Percentiles rank a stretch among this genome's conserved stretches.
Conservation (phyloP, 805 yeast species). For the Metschnikowia dekortorum region DNA sequence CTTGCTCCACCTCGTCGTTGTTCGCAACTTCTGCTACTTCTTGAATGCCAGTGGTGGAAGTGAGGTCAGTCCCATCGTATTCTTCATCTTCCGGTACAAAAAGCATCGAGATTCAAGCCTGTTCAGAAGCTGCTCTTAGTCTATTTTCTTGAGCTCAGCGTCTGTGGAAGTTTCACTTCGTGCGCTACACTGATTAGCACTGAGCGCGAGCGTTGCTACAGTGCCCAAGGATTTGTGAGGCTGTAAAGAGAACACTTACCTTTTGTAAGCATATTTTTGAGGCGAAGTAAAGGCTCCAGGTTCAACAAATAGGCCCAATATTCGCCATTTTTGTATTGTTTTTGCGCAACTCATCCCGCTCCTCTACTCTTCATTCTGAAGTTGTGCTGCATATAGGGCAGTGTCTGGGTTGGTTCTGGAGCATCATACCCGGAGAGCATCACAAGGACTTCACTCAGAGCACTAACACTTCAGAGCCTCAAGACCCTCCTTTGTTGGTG, state of each 20-base stretch:
- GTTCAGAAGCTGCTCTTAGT: neutral
- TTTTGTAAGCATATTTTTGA: neutral
- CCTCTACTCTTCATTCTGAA: too few relatives aligned
- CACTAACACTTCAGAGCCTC: neutral
- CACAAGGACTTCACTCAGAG: neutral
- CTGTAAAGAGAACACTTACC: neutral
- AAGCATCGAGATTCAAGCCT: slow-evolving; percentile 21
- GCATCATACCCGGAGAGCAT: neutral
- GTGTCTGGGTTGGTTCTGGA: neutral
- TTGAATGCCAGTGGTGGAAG: neutral
- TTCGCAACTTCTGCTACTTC: neutral
- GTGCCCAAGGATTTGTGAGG: neutral
- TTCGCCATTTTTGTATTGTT: too few relatives aligned
- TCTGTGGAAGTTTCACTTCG: neutral
- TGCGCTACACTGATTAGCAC: neutral
- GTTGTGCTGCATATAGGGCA: neutral
- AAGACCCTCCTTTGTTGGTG: neutral
- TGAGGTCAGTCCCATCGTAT: slow-evolving; percentile 10
- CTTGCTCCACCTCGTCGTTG: slow-evolving; percentile 6
- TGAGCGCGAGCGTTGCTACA: neutral
- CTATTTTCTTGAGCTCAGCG: neutral
- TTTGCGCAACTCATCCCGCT: too few relatives aligned
- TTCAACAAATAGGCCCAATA: too few relatives aligned
- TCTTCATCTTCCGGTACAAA: slow-evolving; percentile 23
- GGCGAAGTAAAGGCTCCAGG: too few relatives aligned